Base-by-base conservation (phyloP, 1,284 basidiomycete genomes). In the Boletellus sp. region DNA sequence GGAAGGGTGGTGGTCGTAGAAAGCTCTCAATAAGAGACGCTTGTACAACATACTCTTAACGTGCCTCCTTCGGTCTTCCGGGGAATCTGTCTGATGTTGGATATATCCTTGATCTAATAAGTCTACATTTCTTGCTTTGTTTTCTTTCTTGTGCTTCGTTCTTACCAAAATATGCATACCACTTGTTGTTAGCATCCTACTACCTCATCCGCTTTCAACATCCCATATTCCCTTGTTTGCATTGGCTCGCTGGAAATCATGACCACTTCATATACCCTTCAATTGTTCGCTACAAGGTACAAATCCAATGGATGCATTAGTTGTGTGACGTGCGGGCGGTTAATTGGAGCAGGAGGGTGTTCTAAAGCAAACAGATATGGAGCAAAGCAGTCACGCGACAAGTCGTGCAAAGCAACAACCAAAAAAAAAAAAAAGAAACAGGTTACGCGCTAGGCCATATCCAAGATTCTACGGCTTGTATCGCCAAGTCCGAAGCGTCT, bases 1-100 rank as follows among this genome's bases (percentile, higher is more conserved):
- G 2, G 85, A 91, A 46, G 89, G 89, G 32, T 91, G 89, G 89
- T 91, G 80, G 76, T 71, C 71, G 57, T 86, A 76, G 70, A 59
- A 47, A 35, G 21, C 32, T 18, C 35, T 47, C 21, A 24, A 22
- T 39, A 30, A 26, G 38, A 45, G 33, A 44, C 12, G 22, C 18
- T 24, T 59, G 50, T 64, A 60, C 21, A n/a, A 44, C 49, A 60
- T 8, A 26, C 26, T 28, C 41, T 6, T 48, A 15, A 48, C 59
- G 33, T 33, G 12, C 37, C n/a, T 35, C 13, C 16, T 55, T 33
- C 41, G 18, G 18, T 50, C 24, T 53, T 45, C 15, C 24, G 24
- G 44, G 54, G 36, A 64, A 32, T 32, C 30, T 53, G 21, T 32
- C 30, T 53, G 21, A 44, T n/a, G 37, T 41, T 44, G 52, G 51